Base-by-base conservation (phyloP, 202 grass and related monocot species). In the Saccharum hybrid region DNA sequence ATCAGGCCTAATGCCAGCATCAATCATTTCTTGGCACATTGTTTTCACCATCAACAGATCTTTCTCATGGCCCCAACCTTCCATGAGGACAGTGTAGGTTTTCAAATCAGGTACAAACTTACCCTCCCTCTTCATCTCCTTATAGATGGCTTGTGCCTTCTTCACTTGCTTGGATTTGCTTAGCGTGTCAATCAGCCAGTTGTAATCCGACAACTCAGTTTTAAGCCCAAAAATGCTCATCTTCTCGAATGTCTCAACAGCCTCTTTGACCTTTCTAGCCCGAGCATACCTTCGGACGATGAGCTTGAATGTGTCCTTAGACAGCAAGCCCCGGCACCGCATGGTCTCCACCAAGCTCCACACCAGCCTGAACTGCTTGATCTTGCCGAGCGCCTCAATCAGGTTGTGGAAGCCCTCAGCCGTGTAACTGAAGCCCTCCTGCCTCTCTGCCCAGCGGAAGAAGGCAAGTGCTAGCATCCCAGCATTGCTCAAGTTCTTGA, bases 351-450 rank as follows among this genome's bases (percentile, higher is more conserved):
- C 90, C 68, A 95, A 88, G 72, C 79, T 90, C 93, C 90, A 95
- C 31, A 95, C 87, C 77, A 95, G 78, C 75, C 49, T 88, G 82
- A 95, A 95, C 81, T 92, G 93, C 59, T 92, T 95, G 57, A 95
- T 95, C 88, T 95, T 95, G 12, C 90, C 90, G 10, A 95, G 93
- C 16, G 88, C 90, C 75, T 95, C 93, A 2, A 95, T 95, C 56
- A 95, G 69, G 66, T 90, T 76, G 81, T 95, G 93, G 83, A 88
- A 92, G 72, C 86, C 46, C 26, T 89, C 83, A 3, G 88, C 16
- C 6, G 86, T 90, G 51, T 95, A 85, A 40, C 61, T 54, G 38
- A 95, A 95, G 66, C 83, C 86, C 18, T 92, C 36, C 78, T 92
- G 90, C 52, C 82, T 93, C 90, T 95, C 90, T 0, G 90, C 93